A percentile compares a stretch with the other conserved stretches of the same genome.
Conservation (phyloP, 805 yeast genomes). For the Lipomyces lipofer region DNA sequence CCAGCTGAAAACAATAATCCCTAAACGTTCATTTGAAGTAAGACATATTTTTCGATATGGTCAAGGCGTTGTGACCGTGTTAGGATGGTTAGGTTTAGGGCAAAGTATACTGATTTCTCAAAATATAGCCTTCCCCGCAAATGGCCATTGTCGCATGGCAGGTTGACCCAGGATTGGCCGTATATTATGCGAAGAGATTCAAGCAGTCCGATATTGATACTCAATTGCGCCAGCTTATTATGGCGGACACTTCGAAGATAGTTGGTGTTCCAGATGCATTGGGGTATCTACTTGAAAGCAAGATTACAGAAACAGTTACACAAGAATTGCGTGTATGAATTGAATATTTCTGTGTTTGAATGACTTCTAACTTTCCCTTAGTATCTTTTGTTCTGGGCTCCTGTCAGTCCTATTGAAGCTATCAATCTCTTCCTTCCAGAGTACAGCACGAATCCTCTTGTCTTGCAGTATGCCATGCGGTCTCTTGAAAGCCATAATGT, state of each 20-base stretch:
- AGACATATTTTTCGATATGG: not conserved
- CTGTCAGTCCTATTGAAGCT: slow-evolving; percentile 78
- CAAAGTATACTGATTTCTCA: not conserved
- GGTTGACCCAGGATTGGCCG: slow-evolving; percentile 71
- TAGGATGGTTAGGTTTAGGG: not conserved
- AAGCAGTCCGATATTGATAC: slow-evolving; percentile 44
- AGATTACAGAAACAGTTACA: slow-evolving; percentile 19
- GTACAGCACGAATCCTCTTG: slow-evolving; percentile 60
- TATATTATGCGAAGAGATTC: slow-evolving; percentile 64
- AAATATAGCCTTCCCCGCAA: slow-evolving; percentile 18
- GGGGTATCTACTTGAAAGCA: slow-evolving; percentile 47
- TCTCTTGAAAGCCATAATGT: slow-evolving; percentile 86
- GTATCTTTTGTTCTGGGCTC: slow-evolving; percentile 62
- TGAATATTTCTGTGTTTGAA: too few species aligned
- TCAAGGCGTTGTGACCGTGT: not conserved
- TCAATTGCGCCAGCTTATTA: slow-evolving; percentile 49
- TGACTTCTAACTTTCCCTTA: too few species aligned
- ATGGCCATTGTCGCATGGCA: slow-evolving; percentile 51
- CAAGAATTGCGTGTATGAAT: slow-evolving; percentile 26
- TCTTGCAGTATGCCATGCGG: slow-evolving; percentile 85
- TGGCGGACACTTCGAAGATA: slow-evolving; percentile 59
- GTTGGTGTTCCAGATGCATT: slow-evolving; percentile 60
- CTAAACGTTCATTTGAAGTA: slow-evolving; percentile 21
- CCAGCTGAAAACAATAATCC: slow-evolving; percentile 23
- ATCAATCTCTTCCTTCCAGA: slow-evolving; percentile 81